Percentiles rank a stretch among this genome's conserved stretches.
phyloP scores from a whole-genome alignment of 495 filamentous ascomycete species.

The Diplogelasinospora grovesii region DNA sequence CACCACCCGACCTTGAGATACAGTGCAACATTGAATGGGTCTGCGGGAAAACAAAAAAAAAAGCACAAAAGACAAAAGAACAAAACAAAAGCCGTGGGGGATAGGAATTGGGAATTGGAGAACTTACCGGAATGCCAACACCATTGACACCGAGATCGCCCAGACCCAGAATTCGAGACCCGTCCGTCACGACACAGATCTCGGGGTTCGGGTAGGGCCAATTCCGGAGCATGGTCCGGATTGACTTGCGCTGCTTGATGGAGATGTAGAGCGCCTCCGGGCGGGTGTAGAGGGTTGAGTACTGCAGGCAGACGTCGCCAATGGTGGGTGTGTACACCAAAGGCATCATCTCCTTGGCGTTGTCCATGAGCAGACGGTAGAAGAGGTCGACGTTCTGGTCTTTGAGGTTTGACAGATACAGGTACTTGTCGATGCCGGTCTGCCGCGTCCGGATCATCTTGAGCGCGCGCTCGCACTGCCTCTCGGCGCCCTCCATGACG shows the following conservation, averaged over 20 bases:
- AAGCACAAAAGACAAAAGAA: no score
- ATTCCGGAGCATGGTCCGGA: constrained; percentile 76
- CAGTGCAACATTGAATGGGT: no score
- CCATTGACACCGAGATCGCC: constrained; percentile 96
- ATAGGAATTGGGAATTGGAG: no score
- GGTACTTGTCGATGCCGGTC: constrained; percentile 85
- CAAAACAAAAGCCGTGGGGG: no score
- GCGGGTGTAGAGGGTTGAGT: constrained; percentile 91
- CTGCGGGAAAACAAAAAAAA: no score
- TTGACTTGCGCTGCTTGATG: constrained; percentile 78
- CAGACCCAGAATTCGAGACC: constrained; percentile 90
- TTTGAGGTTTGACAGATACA: constrained; percentile 84
- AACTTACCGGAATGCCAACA: constrained; percentile 93
- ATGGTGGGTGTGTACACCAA: constrained; percentile 97
- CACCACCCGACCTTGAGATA: no score
- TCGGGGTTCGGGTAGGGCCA: constrained; percentile 85
- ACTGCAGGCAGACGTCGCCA: constrained; percentile 91
- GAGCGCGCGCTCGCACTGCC: constrained; percentile 49
- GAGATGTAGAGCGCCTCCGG: constrained; percentile 93
- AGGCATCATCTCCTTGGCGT: constrained; percentile 86
- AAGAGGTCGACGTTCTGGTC: constrained; percentile 88
- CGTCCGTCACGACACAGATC: constrained; percentile 96
- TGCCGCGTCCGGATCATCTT: constrained; percentile 66
- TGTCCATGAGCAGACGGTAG: constrained; percentile 85
- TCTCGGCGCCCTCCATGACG: constrained; percentile 47